A percentile compares a stretch with the other conserved stretches of the same genome.
Evolutionary conservation across 257 asterid genomes (phyloP).

Genomic region (Petunia secreta): DNA sequence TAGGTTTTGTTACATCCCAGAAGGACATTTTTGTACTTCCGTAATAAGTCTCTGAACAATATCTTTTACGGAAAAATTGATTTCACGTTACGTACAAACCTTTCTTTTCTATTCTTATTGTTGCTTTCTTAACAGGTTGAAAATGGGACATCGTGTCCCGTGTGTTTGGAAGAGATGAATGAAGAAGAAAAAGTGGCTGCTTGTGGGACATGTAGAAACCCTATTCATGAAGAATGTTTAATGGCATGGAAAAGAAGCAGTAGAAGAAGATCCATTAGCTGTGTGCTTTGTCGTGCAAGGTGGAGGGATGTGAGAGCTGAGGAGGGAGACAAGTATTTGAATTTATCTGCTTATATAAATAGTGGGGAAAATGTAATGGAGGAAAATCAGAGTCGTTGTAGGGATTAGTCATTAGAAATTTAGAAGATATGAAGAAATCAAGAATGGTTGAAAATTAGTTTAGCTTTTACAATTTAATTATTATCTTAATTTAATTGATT

Average conservation of each 20-base stretch:
- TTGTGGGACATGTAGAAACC: slow-evolving; percentile 77
- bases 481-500: too few species aligned
- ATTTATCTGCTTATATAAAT: slow-evolving; percentile 66
- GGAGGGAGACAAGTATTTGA: slow-evolving; percentile 73
- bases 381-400: background rate
- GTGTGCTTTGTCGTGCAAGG: slow-evolving; percentile 96
- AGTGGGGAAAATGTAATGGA: slow-evolving; percentile 40
- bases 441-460: too few species aligned
- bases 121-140: slow-evolving; percentile 35
- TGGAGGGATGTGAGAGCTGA: slow-evolving; percentile 61
- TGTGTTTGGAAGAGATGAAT: slow-evolving; percentile 88
- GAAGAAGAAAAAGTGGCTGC: slow-evolving; percentile 68
- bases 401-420: background rate
- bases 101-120: background rate
- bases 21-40: background rate
- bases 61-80: background rate
- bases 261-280: slow-evolving; percentile 68
- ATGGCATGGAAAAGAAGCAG: slow-evolving; percentile 79
- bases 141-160: slow-evolving; percentile 70
- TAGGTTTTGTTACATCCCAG: background rate
- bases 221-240: slow-evolving; percentile 80
- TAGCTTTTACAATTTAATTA: too few species aligned
- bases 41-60: background rate
- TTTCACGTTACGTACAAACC: background rate
- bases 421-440: too few species aligned